Evolutionary conservation across 1,284 basidiomycete species (phyloP).

Genomic region (Meira miltonrushii): DNA sequence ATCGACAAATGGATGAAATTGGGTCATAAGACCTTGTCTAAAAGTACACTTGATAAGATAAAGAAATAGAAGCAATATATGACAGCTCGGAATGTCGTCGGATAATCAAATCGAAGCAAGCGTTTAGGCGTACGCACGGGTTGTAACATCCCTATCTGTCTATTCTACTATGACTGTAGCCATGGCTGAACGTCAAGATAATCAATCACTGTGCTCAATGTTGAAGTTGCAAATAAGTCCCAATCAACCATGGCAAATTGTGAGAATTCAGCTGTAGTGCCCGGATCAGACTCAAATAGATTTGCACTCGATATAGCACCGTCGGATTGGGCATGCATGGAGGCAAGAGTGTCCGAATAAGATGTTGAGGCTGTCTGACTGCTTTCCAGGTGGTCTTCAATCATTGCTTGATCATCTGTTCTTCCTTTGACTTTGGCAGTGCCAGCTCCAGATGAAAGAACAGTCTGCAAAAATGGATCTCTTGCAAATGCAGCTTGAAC

Average conservation of each 20-base stretch:
- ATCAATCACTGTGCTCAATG: slow-evolving; percentile 2
- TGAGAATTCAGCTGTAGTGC: background rate
- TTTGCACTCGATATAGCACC: background rate
- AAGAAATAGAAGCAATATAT: too few relatives aligned
- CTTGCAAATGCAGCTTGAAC: background rate
- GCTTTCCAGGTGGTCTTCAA: too few relatives aligned
- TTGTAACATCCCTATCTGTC: too few relatives aligned
- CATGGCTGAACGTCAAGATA: slow-evolving; percentile 6
- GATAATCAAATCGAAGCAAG: too few relatives aligned
- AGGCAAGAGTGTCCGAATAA: background rate
- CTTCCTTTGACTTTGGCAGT: background rate
- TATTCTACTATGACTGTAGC: background rate
- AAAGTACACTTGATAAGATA: too few relatives aligned
- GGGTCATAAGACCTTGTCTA: too few relatives aligned
- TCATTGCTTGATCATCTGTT: too few relatives aligned
- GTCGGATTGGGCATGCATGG: background rate
- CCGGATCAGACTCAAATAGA: background rate
- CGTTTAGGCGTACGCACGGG: too few relatives aligned
- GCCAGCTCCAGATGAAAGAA: background rate
- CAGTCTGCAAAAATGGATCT: background rate
- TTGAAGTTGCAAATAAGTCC: background rate
- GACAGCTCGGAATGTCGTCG: too few relatives aligned
- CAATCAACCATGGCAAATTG: slow-evolving; percentile 11
- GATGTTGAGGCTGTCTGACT: background rate
- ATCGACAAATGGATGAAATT: too few relatives aligned